Conservation (phyloP, 805 yeast species). For the Saccharomycopsis schoenii region DNA sequence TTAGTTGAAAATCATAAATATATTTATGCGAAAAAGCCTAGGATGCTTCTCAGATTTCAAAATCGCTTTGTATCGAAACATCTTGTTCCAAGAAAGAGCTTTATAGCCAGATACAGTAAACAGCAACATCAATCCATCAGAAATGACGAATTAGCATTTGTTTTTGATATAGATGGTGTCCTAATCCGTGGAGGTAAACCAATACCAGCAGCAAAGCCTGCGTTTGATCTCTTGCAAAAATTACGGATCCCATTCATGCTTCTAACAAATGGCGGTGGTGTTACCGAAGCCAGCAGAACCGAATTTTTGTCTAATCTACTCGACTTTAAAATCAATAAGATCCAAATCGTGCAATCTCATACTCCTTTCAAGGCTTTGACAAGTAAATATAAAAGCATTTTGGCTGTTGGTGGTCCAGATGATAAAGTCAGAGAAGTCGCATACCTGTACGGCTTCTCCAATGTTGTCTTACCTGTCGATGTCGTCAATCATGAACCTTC, state of each 20-base stretch:
- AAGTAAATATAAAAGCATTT: constrained; percentile 44
- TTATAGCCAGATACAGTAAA: background rate
- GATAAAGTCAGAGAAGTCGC: constrained; percentile 70
- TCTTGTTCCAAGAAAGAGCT: background rate
- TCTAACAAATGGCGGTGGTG: constrained; percentile 88
- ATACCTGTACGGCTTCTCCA: constrained; percentile 61
- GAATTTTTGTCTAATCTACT: constrained; percentile 21
- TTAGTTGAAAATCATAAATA: background rate
- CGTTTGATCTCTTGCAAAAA: constrained; percentile 44
- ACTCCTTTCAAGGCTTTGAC: constrained; percentile 66
- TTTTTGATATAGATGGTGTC: constrained; percentile 67
- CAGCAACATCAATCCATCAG: background rate
- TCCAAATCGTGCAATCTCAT: constrained; percentile 76
- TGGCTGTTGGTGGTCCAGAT: constrained; percentile 77
- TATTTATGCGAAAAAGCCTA: no score
- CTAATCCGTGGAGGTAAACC: constrained; percentile 63
- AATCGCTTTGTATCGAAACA: background rate
- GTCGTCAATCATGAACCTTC: constrained; percentile 46
- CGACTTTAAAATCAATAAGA: constrained; percentile 32
- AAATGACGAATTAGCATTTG: constrained; percentile 8
- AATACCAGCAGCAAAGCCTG: constrained; percentile 53
- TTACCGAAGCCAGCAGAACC: constrained; percentile 51
- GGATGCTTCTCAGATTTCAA: background rate
- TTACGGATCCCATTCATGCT: constrained; percentile 66
- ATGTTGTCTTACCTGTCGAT: constrained; percentile 68